Evolutionary conservation across 1,139 yeast genomes (phyloP), one percentile per base, ranked within the genome.

Genomic region (Taiozyma sp.): DNA sequence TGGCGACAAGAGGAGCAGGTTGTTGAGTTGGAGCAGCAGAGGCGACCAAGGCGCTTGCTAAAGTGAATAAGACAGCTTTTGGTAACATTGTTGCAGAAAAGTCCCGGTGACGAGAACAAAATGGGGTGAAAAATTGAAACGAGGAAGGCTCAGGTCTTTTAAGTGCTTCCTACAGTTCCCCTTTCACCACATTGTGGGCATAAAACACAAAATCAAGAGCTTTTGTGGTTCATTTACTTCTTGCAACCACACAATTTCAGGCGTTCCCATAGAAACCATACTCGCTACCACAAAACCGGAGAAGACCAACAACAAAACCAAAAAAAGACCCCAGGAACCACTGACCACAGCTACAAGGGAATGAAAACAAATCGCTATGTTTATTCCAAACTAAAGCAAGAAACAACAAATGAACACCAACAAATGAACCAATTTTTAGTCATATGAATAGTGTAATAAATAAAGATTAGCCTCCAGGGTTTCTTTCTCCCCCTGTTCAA

Each of bases 1-100:
- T 51, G 71, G 77, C 3, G 74, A 81, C 58, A 62, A 68, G 55
- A 53, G 71, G 55, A 65, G 81, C 63, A 22, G 52, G 50, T 40
- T 40, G 43, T 40, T 19, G 54, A 65, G 81, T 61, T 12, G 49
- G 48, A 19, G 52, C 34, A 28, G 56, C 52, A 12, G 43, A 29
- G n/a, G 52, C 53, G 30, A 49, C 22, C 10, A 54, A 30, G 10
- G 57, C 50, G 38, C 45, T 36, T 14, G 58, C 48, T 19, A 54
- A 51, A 23, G 54, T 19, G 19, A 54, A 39, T 40, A 55, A 43
- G 8, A 47, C 22, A 16, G 43, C 10, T 38, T 43, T 40, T 30
- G 51, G 29, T 13, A 54, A 49, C 57, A 54, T 54, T 38, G 40
- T 43, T 16, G 24, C 19, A 10, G 24, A 38, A 38, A 32, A 32